Evolutionary conservation across 768 basidiomycete species (phyloP).

Genomic region (Cystofilobasidium macerans): DNA sequence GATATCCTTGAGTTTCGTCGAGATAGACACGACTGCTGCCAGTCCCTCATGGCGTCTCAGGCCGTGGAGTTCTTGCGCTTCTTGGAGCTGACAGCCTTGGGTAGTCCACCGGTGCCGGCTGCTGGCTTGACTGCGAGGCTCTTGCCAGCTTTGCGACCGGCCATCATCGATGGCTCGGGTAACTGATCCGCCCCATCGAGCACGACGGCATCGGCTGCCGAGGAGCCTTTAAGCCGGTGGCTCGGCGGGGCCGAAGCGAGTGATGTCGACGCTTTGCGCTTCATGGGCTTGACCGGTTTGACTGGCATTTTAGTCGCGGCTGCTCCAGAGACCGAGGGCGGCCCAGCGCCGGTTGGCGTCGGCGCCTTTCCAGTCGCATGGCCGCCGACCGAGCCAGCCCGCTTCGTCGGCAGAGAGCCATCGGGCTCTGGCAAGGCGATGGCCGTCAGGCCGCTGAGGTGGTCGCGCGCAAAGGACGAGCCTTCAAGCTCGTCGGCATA

Average conservation of each 20-base stretch:
- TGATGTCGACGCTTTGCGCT: conserved; percentile 17
- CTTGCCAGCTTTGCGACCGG: background rate
- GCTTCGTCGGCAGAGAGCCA: background rate
- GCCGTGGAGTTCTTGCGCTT: background rate
- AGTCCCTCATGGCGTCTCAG: background rate
- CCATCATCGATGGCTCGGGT: background rate
- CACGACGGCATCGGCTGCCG: conserved; percentile 5
- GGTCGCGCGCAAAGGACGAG: conserved; percentile 12
- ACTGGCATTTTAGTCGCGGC: background rate
- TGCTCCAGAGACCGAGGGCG: background rate
- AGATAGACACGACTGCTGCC: too few species aligned
- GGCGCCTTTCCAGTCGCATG: too few species aligned
- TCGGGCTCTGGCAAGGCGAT: background rate
- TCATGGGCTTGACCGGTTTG: background rate
- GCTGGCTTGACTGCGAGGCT: background rate
- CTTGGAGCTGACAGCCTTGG: background rate
- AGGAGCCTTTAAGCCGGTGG: background rate
- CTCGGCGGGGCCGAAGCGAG: background rate
- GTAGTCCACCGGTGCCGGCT: background rate
- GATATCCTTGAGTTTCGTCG: too few species aligned
- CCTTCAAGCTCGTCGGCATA: conserved; percentile 24
- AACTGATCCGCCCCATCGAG: conserved; percentile 13
- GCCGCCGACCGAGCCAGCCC: too few species aligned
- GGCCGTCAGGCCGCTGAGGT: background rate
- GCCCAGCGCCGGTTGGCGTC: background rate